A percentile compares a stretch with the other conserved stretches of the same genome.
Evolutionary conservation across 306 rosid genomes (phyloP).

Genomic region (Neltuma alba): DNA sequence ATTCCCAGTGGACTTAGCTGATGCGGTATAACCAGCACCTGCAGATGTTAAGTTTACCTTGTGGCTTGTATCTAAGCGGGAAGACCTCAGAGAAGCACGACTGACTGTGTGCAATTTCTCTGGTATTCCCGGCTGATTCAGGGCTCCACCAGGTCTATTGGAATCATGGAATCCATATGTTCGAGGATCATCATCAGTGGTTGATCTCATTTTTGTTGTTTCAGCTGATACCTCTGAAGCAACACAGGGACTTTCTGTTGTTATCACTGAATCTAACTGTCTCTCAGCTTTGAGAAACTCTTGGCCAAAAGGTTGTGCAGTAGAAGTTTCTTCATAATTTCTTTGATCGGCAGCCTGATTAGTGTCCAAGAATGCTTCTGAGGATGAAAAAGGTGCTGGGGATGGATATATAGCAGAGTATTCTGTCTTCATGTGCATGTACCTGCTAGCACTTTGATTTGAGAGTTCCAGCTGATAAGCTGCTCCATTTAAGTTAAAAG

Average conservation of each 20-base stretch:
- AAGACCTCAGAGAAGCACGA: constrained; percentile 49
- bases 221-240: constrained; percentile 64
- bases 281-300: constrained; percentile 48
- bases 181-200: constrained; percentile 41
- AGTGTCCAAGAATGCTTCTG: constrained; percentile 48
- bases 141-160: constrained; percentile 43
- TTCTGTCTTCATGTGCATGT: constrained; percentile 37
- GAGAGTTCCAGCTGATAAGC: constrained; percentile 39
- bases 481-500: constrained; percentile 46
- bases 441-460: constrained; percentile 35
- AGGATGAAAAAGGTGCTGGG: constrained; percentile 38
- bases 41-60: constrained; percentile 43
- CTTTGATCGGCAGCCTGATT: constrained; percentile 43
- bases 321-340: constrained; percentile 47
- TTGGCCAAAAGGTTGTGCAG: constrained; percentile 37
- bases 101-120: constrained; percentile 39
- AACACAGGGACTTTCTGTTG: constrained; percentile 54
- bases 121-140: constrained; percentile 48
- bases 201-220: constrained; percentile 48
- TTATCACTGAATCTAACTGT: constrained; percentile 43
- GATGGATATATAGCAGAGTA: constrained; percentile 39
- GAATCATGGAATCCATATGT: constrained; percentile 38
- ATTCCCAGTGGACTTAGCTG: constrained; percentile 35
- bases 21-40: constrained; percentile 39
- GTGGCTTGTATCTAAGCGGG: constrained; percentile 46